Evolutionary conservation across 305 asterid species (phyloP).

Genomic region (Fraxinus baroniana): DNA sequence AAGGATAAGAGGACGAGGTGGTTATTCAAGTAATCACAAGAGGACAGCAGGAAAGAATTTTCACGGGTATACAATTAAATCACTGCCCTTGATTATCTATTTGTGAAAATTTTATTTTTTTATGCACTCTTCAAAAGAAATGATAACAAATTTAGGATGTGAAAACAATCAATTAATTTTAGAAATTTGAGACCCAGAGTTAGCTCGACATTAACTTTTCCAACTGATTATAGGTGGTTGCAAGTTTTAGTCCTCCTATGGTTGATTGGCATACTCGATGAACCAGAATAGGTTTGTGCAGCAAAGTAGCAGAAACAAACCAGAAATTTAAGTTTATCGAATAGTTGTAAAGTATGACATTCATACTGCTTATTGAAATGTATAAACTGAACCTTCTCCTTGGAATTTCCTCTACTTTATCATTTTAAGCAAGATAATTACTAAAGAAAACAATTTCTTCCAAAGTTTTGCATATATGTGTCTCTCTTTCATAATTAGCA

Average conservation of each 20-base stretch:
- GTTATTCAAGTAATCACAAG: conserved; percentile 4
- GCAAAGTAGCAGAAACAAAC: neutral
- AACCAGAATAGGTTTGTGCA: neutral
- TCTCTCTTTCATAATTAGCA: neutral
- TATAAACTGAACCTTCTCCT: neutral
- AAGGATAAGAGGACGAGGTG: conserved; percentile 12
- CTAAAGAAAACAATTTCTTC: neutral
- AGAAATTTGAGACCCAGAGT: neutral
- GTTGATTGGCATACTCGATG: neutral
- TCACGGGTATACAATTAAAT: neutral
- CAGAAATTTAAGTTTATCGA: neutral
- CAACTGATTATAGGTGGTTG: neutral
- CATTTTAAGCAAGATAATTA: neutral
- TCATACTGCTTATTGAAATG: neutral
- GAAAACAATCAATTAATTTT: neutral
- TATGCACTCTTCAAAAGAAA: neutral
- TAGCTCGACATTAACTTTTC: neutral
- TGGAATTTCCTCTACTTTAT: neutral
- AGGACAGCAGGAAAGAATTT: neutral
- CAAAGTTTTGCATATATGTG: neutral
- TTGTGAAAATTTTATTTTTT: neutral
- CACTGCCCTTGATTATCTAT: neutral
- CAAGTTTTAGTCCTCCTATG: neutral
- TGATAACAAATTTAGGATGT: neutral
- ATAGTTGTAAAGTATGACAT: neutral